Base-by-base conservation (phyloP, 2,329 filamentous ascomycete species). In the Dactylellina leptospora region DNA sequence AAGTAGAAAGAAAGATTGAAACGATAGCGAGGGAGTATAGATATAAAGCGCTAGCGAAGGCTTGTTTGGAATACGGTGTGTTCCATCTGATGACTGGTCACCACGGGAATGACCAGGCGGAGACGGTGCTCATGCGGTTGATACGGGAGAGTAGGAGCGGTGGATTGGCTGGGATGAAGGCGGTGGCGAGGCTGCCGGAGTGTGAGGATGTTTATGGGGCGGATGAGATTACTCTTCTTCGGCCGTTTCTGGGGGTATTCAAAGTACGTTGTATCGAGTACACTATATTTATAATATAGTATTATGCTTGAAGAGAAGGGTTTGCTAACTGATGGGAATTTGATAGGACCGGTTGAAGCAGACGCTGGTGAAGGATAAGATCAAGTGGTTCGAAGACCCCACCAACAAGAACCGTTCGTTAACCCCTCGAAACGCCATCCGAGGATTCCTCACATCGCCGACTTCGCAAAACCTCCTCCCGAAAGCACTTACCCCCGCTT, bases 31-130 rank as follows among this genome's bases (percentile, higher is more conserved):
- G 68, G 3, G n/a, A 28, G 4, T 28, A 28, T 1, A 51, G 68
- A 16, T 72, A 72, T 53, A 48, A 42, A 10, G 6, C 25, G 2
- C 62, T 72, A 40, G 68, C 59, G 1, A 16, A n/a, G 1, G 22
- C 36, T 10, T 72, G 68, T 25, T n/a, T 30, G 6, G 8, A 64
- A 9, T 18, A 59, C 22, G 47, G 48, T 1, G 60, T 64, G 18
- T 22, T 38, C 0, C 59, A 72, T 33, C 8, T 72, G 0, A 13
- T 64, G 9, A 72, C 68, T 2, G 95, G 89, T 2, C 95, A 99
- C 78, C 95, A 99, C 78, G 83, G 85, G 73, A 93, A 97, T 77
- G 95, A 99, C 77, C 91, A 95, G 77, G 90, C 92, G 62, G 95
- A 99, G 81, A 97, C 93, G 0, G 84, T 96, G 2, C 80, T 97